Evolutionary conservation across 139 green algal species (phyloP).

Genomic region (Chlorella sorokiniana): DNA sequence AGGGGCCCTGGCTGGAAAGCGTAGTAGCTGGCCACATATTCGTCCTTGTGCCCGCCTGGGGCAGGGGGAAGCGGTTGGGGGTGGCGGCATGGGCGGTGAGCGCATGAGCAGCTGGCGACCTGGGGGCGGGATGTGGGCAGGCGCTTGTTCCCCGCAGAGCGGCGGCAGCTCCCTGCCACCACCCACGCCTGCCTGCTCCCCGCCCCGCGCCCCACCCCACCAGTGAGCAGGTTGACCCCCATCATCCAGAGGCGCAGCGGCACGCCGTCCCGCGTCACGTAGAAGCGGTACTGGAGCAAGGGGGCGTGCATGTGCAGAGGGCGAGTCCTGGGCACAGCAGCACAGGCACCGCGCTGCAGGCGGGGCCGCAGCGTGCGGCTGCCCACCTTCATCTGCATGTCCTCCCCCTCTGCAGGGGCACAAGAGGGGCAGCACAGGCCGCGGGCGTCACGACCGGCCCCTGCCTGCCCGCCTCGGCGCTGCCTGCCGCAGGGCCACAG

Average conservation of each 20-base stretch:
- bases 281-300: conserved; percentile 45
- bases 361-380: too few relatives aligned
- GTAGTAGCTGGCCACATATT: conserved; percentile 45
- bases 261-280: conserved; percentile 31
- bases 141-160: not conserved
- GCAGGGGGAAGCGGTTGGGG: not conserved
- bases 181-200: not conserved
- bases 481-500: too few relatives aligned
- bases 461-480: too few relatives aligned
- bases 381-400: conserved; percentile 34
- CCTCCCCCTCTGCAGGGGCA: conserved; percentile 26
- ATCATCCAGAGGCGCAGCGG: conserved; percentile 50
- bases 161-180: not conserved
- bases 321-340: not conserved
- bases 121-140: not conserved
- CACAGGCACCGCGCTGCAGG: not conserved
- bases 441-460: too few relatives aligned
- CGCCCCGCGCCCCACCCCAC: not conserved
- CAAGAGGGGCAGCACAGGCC: not conserved
- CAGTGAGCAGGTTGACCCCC: conserved; percentile 57
- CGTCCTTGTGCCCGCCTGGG: conserved; percentile 55
- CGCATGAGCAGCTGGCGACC: not conserved
- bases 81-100: not conserved
- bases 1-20: conserved; percentile 33
- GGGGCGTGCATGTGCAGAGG: not conserved